Base-by-base conservation (phyloP, 2,329 filamentous ascomycete genomes). In the Alternaria consortialis region DNA sequence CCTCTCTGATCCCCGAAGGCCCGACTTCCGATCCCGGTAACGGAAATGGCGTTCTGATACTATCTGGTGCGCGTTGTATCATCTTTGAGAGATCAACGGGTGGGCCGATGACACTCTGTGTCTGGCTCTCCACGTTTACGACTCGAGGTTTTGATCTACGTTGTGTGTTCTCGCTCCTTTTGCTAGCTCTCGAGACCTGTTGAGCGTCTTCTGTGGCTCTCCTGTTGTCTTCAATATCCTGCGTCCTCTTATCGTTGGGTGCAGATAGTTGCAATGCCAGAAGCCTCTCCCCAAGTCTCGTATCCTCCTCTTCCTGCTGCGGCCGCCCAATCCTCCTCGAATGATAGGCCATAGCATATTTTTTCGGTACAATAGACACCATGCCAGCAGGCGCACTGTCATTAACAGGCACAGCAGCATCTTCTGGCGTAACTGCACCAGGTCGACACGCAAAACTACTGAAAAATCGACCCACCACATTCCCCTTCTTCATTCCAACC, bases 81-180 rank as follows among this genome's bases (percentile, higher is more conserved):
- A 52, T 46, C 25, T 50, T 56, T n/a, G 53, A 46, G 4, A 56
- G 40, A 4, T 46, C 32, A 7, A 47, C 53, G 1, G 58, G 58
- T n/a, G 20, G 53, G 2, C 20, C 23, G 1, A 27, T 29, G 4
- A 40, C 15, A 13, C 40, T 3, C 3, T 50, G n/a, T 4, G n/a
- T 50, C 7, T 36, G 34, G 2, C 29, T 37, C 5, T 36, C 17
- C 2, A 46, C 15, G 3, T 42, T 39, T 0, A 34, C 50, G 20
- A 47, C 13, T 34, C 17, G 25, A n/a, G 34, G 15, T 7, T 46
- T 34, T 13, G 50, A 2, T 2, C 23, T 54, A 5, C n/a, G 20
- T 1, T 11, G 27, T 7, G 25, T 54, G n/a, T 11, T 32, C 20
- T 37, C 46, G 1, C 23, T 13, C n/a, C 32, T 2, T 4, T 7